phyloP scores from a whole-genome alignment of 805 yeast genomes.

The Ogataea philodendri region DNA sequence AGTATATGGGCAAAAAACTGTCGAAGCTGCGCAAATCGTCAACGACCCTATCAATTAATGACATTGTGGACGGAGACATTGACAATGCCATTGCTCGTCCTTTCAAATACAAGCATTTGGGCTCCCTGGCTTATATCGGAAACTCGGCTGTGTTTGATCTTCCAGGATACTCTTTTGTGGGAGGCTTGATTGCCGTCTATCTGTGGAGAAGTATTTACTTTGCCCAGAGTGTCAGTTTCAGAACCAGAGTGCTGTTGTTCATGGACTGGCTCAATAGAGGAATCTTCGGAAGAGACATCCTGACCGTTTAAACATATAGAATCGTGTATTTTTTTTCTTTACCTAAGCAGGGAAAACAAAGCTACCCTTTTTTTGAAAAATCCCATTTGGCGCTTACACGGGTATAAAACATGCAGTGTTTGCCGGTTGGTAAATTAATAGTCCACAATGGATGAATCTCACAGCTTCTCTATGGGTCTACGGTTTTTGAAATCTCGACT shows the following conservation, averaged over 20 bases:
- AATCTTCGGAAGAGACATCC: constrained; percentile 50
- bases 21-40: constrained; percentile 49
- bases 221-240: constrained; percentile 62
- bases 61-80: constrained; percentile 50
- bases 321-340: constrained; percentile 9
- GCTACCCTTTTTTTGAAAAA: constrained; percentile 4
- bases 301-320: constrained; percentile 17
- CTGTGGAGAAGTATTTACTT: constrained; percentile 71
- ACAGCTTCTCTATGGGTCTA: constrained; percentile 24
- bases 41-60: constrained; percentile 42
- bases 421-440: background rate
- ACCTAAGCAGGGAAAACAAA: constrained; percentile 2
- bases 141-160: constrained; percentile 69
- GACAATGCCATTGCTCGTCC: constrained; percentile 57
- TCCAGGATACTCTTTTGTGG: constrained; percentile 59
- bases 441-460: constrained; percentile 20
- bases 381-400: constrained; percentile 8
- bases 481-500: constrained; percentile 25
- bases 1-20: constrained; percentile 59
- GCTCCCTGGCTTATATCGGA: constrained; percentile 67
- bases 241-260: constrained; percentile 60
- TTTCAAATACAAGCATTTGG: constrained; percentile 61
- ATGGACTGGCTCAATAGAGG: constrained; percentile 71
- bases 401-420: constrained; percentile 9
- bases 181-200: constrained; percentile 69